phyloP scores from a whole-genome alignment of 495 filamentous ascomycete genomes.

The Entonaema liquescens region DNA sequence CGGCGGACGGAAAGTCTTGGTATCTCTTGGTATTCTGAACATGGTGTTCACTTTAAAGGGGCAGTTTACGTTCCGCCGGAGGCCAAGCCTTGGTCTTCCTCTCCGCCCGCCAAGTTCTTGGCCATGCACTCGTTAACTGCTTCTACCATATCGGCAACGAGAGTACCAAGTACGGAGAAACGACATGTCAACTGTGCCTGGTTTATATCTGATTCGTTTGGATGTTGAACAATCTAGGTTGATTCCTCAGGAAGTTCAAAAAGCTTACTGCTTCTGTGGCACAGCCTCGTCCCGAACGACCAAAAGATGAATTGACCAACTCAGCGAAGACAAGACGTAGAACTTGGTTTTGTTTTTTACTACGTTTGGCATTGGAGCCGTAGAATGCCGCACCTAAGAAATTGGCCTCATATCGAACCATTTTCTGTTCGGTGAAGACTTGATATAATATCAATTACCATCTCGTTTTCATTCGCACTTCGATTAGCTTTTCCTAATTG shows the following conservation, averaged over 20 bases:
- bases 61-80: constrained; percentile 35
- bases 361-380: constrained; percentile 12
- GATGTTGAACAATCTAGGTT: constrained; percentile 1
- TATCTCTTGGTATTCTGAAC: constrained; percentile 30
- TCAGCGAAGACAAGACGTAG: constrained; percentile 6
- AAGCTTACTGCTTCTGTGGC: constrained; percentile 10
- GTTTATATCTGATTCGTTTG: background rate
- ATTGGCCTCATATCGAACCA: background rate
- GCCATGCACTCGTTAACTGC: constrained; percentile 32
- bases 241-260: constrained; percentile 7
- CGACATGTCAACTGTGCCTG: constrained; percentile 5
- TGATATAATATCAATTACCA: constrained; percentile 1
- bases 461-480: background rate
- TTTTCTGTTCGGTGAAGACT: constrained; percentile 27
- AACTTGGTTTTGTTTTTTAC: constrained; percentile 17
- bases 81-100: constrained; percentile 50
- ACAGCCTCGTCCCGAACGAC: constrained; percentile 16
- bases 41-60: constrained; percentile 21
- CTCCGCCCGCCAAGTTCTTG: constrained; percentile 51
- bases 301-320: background rate
- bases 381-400: constrained; percentile 12
- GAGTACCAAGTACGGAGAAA: constrained; percentile 13
- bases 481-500: background rate
- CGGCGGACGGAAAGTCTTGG: constrained; percentile 39
- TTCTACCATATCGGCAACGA: constrained; percentile 32